These are phyloP conservation scores for Rhododendron henanense DNA, from an alignment of 148 eudicot genomes.

Conservation along the genomic window DNA sequence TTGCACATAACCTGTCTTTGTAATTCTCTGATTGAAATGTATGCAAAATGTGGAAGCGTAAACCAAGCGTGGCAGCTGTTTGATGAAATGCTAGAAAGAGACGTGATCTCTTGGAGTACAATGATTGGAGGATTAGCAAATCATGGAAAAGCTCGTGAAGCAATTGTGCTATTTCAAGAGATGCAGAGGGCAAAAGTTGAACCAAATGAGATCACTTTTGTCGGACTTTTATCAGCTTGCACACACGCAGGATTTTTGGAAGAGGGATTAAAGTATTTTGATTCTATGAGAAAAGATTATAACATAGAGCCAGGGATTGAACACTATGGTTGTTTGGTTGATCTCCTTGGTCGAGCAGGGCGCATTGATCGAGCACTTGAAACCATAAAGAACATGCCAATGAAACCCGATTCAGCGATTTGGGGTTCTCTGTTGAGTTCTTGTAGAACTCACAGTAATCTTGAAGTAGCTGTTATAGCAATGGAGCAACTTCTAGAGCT, in stretches of 20 bases:
- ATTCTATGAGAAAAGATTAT: conserved; percentile 26
- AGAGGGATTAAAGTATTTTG: conserved; percentile 38
- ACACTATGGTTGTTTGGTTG: conserved; percentile 55
- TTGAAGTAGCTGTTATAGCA: conserved; percentile 36
- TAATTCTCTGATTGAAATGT: conserved; percentile 34
- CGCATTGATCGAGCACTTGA: conserved; percentile 31
- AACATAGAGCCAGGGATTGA: conserved; percentile 36
- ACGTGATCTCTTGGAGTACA: conserved; percentile 16
- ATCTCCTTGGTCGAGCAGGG: conserved; percentile 39
- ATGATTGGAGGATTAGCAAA: conserved; percentile 16
- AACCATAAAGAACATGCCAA: conserved; percentile 37
- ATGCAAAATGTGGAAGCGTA: conserved; percentile 24
- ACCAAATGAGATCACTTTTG: conserved; percentile 17
- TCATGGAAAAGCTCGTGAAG: conserved; percentile 10
- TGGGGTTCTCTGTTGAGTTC: conserved; percentile 50
- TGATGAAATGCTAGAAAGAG: not conserved
- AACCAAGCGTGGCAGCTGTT: not conserved
- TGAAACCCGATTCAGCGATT: conserved; percentile 40
- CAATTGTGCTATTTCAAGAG: conserved; percentile 2
- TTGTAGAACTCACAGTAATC: conserved; percentile 39
- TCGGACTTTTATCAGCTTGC: conserved; percentile 47
- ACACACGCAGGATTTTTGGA: conserved; percentile 34
- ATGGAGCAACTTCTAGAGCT: conserved; percentile 36
- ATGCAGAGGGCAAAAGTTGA: not conserved
- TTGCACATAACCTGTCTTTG: conserved; percentile 16